Evolutionary conservation across 2,329 filamentous ascomycete species (phyloP).

Genomic region (Aspergillus flavus): DNA sequence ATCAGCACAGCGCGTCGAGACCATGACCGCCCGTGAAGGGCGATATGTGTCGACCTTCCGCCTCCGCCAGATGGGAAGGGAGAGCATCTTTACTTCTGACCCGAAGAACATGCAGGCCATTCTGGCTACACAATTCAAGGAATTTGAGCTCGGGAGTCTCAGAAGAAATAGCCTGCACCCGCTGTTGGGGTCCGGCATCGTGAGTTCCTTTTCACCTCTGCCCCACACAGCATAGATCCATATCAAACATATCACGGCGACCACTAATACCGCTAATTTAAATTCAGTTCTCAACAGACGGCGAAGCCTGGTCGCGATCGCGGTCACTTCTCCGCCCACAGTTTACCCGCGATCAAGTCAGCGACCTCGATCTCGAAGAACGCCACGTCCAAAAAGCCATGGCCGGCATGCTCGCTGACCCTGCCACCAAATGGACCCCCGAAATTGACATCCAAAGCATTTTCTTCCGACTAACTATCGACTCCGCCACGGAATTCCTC

Average conservation of each 20-base stretch:
- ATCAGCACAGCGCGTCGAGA: slow-evolving; percentile 21
- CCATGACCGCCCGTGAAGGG: slow-evolving; percentile 26
- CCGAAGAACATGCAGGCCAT: slow-evolving; percentile 77
- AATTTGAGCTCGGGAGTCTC: slow-evolving; percentile 78
- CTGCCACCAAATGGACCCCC: slow-evolving; percentile 49
- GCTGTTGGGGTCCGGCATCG: slow-evolving; percentile 50
- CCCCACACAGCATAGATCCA: not conserved
- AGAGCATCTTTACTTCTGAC: slow-evolving; percentile 35
- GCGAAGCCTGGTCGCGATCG: slow-evolving; percentile 73
- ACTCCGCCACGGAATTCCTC: slow-evolving; percentile 84
- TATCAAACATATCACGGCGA: not conserved
- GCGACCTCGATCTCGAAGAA: slow-evolving; percentile 81
- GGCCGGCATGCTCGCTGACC: slow-evolving; percentile 61
- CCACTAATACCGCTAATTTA: not conserved
- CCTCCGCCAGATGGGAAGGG: slow-evolving; percentile 26
- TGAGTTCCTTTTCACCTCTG: slow-evolving; percentile 21
- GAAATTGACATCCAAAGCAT: slow-evolving; percentile 73
- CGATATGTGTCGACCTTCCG: slow-evolving; percentile 30
- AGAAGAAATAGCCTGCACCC: slow-evolving; percentile 63
- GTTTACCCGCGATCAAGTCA: slow-evolving; percentile 82
- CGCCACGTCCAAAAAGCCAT: slow-evolving; percentile 75
- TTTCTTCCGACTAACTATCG: slow-evolving; percentile 83
- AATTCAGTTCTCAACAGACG: slow-evolving; percentile 66
- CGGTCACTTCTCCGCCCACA: slow-evolving; percentile 83
- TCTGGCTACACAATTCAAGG: slow-evolving; percentile 77